Percentiles rank a stretch among this genome's conserved stretches.
These are phyloP conservation scores for Starmerella floris DNA, from an alignment of 805 yeast species.

Conservation along the genomic window DNA sequence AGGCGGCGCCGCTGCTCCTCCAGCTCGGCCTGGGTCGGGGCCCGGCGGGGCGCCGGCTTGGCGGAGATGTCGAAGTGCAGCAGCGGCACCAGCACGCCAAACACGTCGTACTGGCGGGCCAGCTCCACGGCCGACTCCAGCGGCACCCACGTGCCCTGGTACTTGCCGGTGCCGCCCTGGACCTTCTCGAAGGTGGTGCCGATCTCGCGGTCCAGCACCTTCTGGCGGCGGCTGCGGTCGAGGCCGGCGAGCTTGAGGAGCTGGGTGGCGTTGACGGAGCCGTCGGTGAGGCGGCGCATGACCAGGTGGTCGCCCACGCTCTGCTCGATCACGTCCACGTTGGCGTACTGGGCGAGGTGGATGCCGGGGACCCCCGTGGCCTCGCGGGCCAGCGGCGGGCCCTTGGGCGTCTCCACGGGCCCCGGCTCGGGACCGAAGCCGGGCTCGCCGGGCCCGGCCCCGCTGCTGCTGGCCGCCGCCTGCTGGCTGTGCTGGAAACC, in stretches of 20 bases:
- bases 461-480: background rate
- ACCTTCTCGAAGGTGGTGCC: slow-evolving; percentile 57
- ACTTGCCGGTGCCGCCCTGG: slow-evolving; percentile 63
- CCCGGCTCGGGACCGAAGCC: background rate
- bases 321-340: slow-evolving; percentile 47
- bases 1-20: slow-evolving; percentile 25
- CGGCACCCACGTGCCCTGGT: slow-evolving; percentile 61
- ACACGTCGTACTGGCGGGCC: slow-evolving; percentile 48
- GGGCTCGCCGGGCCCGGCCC: background rate
- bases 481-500: background rate
- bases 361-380: slow-evolving; percentile 21
- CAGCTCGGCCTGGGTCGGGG: slow-evolving; percentile 40
- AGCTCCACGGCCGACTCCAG: slow-evolving; percentile 44
- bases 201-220: slow-evolving; percentile 50
- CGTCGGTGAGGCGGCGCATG: slow-evolving; percentile 51
- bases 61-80: slow-evolving; percentile 33
- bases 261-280: slow-evolving; percentile 62
- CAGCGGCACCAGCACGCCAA: slow-evolving; percentile 39
- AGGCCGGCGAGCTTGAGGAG: slow-evolving; percentile 54
- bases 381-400: slow-evolving; percentile 12
- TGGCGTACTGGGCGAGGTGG: slow-evolving; percentile 52
- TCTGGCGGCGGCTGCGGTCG: slow-evolving; percentile 50
- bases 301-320: slow-evolving; percentile 49
- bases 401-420: slow-evolving; percentile 12
- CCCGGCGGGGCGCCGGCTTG: slow-evolving; percentile 26